A percentile compares a stretch with the other conserved stretches of the same genome.
Conservation (phyloP, 768 basidiomycete species). For the Lentinula sp. region DNA sequence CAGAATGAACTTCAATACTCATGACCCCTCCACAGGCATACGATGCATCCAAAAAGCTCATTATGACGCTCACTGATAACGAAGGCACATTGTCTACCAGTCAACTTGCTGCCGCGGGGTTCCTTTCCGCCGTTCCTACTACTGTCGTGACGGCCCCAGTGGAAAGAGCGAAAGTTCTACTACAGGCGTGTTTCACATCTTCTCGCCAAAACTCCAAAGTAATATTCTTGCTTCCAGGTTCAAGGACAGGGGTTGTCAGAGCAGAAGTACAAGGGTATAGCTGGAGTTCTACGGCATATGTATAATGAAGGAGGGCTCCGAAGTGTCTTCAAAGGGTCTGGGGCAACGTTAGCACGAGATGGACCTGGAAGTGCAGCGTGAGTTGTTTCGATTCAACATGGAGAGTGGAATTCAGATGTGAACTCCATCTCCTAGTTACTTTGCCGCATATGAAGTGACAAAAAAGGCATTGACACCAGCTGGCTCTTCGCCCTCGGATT, state of each 20-base stretch:
- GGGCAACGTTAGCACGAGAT: conserved; percentile 91
- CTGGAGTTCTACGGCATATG: conserved; percentile 84
- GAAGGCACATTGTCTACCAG: conserved; percentile 50
- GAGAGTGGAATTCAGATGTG: background rate
- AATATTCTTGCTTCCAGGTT: conserved; percentile 37
- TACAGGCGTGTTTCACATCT: conserved; percentile 54
- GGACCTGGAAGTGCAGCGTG: conserved; percentile 96
- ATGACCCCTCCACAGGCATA: conserved; percentile 58
- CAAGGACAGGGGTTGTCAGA: conserved; percentile 80
- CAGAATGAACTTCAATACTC: background rate
- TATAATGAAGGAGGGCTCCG: conserved; percentile 91
- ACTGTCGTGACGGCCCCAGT: conserved; percentile 94
- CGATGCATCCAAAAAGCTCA: conserved; percentile 85
- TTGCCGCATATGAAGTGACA: conserved; percentile 92
- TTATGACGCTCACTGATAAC: conserved; percentile 59
- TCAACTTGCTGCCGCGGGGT: conserved; percentile 91
- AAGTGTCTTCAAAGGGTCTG: conserved; percentile 89
- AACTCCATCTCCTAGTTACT: conserved; percentile 56
- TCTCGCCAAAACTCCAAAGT: background rate
- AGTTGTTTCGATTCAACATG: conserved; percentile 21
- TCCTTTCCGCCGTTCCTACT: conserved; percentile 88
- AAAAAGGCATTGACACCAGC: conserved; percentile 83
- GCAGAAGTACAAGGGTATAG: conserved; percentile 79
- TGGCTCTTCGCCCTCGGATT: conserved; percentile 70
- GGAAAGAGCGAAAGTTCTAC: conserved; percentile 91